Base-by-base conservation (phyloP, 345 rosid genomes). In the Alliaria petiolata region DNA sequence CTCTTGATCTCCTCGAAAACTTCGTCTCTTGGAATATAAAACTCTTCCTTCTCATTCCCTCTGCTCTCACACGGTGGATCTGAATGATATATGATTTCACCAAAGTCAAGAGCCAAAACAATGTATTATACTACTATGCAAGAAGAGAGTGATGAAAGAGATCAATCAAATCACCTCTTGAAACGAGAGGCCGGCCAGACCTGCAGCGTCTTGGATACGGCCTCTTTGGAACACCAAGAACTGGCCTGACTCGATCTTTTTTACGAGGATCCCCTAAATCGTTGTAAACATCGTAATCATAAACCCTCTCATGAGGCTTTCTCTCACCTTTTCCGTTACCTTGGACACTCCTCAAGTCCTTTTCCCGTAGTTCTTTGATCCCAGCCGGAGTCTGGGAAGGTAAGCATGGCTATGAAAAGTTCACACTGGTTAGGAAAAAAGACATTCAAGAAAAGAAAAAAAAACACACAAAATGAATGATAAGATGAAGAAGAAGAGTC, bases 131-230 rank as follows among this genome's bases (percentile, higher is more conserved):
- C 19, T 31, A 65, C 3, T 3, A 44, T 35, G n/a, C 25, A 49
- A n/a, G 39, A n/a, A 57, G 71, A 28, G n/a, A 67, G 56, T 40
- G 35, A 60, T 4, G 15, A 58, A 22, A 62, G 67, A 34, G 53
- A 70, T 50, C 19, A n/a, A 11, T 50, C 28, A n/a, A 9, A 26
- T 50, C 81, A 87, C 98, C 93, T 72, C 45, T 85, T 74, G 72
- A 74, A 59, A 83, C 44, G 7, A 88, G 86, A 44, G 91, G 89
- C 42, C 96, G 81, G 39, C 99, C 99, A 47, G 95, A 88, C 76
- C 99, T 86, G 44, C 99, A 95, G 0, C 96, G 88, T 73, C 93
- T 79, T 16, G 99, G 99, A 84, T 95, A 95, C 42, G 97, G 97
- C 65, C 80, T 84, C 71, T 86, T 81, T 66, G 82, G 82, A 53